Base-by-base conservation (phyloP, 1,139 yeast species). In the Candida albicans region DNA sequence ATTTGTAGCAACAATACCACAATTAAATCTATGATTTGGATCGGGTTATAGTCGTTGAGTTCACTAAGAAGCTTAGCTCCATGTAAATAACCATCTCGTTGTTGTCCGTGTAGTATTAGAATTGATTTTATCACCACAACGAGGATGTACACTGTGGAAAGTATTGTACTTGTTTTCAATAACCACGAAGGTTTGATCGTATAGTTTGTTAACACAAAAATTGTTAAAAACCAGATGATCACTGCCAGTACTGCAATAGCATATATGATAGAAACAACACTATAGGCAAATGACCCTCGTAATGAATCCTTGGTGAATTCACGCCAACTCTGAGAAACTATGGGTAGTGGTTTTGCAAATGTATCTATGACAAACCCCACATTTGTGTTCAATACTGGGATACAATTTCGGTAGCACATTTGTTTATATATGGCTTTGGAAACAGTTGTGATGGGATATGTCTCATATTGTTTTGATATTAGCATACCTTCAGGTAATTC, bases 161-260 rank as follows among this genome's bases (percentile, higher is more conserved):
- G 50, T 0, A 72, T 40, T 1, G 84, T 70, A 28, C 76, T 79
- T 33, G 59, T 55, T 48, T 71, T 71, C 50, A 76, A 61, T 35
- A 81, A 65, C 47, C 65, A 58, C 7, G 79, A 75, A 5, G 80
- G 86, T 54, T 73, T 81, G 45, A 77, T 69, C 11, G 81, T 77
- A 51, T 73, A 80, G 58, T 79, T 82, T 12, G 89, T 77, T 48
- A 82, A 70, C 13, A 84, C 81, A 41, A 84, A 75, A 3, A 85
- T 61, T 1, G 90, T 81, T 30, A 86, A 62, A 49, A 82, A 80
- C 66, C 85, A 70, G 7, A 85, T 79, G 9, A 85, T 74, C 13
- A 84, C 84, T 12, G 86, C 80, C 59, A 84, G 82, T 1, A 82
- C 76, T 9, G 88, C 75, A 24, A 85, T 62, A 0, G 87, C 77